These are phyloP conservation scores for Taxawa tesnikishii DNA, from an alignment of 2,329 filamentous ascomycete genomes.

Conservation along the genomic window DNA sequence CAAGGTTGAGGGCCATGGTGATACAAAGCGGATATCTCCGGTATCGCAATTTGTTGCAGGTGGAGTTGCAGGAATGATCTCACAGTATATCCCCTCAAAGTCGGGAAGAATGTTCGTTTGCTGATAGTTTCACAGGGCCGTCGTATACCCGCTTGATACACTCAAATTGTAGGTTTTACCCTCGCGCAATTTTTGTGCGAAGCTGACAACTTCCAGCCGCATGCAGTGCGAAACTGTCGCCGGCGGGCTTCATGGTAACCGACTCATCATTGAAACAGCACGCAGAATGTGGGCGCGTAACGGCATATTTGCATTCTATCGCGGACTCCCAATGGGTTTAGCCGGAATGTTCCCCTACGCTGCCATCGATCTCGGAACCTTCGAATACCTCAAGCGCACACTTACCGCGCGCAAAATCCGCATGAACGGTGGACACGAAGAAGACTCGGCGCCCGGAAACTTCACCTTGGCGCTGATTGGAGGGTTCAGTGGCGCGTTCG, in stretches of 20 bases:
- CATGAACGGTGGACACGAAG: slow-evolving; percentile 61
- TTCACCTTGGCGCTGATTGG: slow-evolving; percentile 81
- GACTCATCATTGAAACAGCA: slow-evolving; percentile 69
- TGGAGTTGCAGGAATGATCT: slow-evolving; percentile 84
- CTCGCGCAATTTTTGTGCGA: slow-evolving; percentile 8
- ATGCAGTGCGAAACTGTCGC: slow-evolving; percentile 92
- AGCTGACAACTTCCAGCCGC: slow-evolving; percentile 34
- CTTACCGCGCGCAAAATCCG: slow-evolving; percentile 61
- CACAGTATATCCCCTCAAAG: too few species aligned
- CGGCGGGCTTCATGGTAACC: slow-evolving; percentile 71
- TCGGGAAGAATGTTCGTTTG: slow-evolving; percentile 20
- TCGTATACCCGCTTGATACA: slow-evolving; percentile 87
- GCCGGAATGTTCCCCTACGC: slow-evolving; percentile 97
- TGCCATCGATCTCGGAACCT: slow-evolving; percentile 90
- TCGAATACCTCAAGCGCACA: slow-evolving; percentile 76
- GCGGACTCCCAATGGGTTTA: slow-evolving; percentile 84
- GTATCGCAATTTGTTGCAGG: slow-evolving; percentile 85
- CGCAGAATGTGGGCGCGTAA: slow-evolving; percentile 74
- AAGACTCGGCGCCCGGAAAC: slow-evolving; percentile 63
- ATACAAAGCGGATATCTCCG: slow-evolving; percentile 65
- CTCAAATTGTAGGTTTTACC: slow-evolving; percentile 51
- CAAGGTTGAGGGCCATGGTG: slow-evolving; percentile 74
- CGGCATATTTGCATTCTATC: slow-evolving; percentile 68
- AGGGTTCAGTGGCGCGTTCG: slow-evolving; percentile 80
- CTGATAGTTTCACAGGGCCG: slow-evolving; percentile 43